Base-by-base conservation (phyloP, 2,329 filamentous ascomycete genomes). In the Cryphonectria naterciae region DNA sequence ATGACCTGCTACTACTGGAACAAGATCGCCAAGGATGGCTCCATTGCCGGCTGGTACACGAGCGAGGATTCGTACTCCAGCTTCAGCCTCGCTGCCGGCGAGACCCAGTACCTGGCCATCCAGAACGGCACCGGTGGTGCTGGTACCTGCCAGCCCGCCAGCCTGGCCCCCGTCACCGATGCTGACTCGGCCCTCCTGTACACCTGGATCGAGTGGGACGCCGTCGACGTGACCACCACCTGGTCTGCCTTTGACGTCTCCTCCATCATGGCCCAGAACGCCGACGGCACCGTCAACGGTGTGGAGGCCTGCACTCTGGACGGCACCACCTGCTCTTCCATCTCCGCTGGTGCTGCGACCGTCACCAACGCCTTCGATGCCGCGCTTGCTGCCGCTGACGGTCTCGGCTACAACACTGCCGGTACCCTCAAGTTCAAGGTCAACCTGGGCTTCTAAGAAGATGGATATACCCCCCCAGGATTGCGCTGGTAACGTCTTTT, bases 161-260 rank as follows among this genome's bases (percentile, higher is more conserved):
- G 69, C 64, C 17, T 39, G n/a, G 54, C 35, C 32, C 75, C 84
- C 15, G 77, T 79, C 49, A 73, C 73, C 71, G 86, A 83, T 68
- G 1, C 6, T 2, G 73, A 75, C 65, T 84, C 85, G 73, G 80
- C 84, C 76, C 83, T 79, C 70, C 80, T 81, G 66, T 78, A 79
- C 73, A 81, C 82, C 69, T 88, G 86, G 85, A 74, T 81, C 77
- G 86, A 88, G 81, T 84, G 82, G 68, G 82, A 83, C 63, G 83
- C 74, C 71, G 84, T 82, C 79, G 49, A 73, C 0, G 77, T 77
- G 78, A 88, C 88, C 82, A 68, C 74, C n/a, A 79, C 77, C 69
- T 86, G 83, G 83, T 86, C 83, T 3, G 86, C 86, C 56, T 84
- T 82, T 70, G 86, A 88, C 70, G 85, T 83, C 73, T 87, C 85